Percentiles rank a stretch among this genome's conserved stretches.
Conservation (phyloP, 257 asterid genomes). For the Ligustrum vulgare region DNA sequence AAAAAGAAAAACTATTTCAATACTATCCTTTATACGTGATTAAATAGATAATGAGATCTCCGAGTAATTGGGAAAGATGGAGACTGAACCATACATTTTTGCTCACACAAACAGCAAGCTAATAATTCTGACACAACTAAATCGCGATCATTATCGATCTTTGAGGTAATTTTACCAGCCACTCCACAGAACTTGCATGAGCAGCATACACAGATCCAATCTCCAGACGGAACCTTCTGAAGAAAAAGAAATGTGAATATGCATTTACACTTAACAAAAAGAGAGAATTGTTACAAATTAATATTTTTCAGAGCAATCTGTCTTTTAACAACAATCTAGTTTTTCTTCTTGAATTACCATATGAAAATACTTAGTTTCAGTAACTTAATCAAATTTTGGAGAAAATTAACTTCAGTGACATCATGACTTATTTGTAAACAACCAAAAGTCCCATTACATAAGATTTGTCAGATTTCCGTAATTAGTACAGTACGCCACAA, state of each 20-base stretch:
- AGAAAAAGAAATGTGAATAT: constrained; percentile 17
- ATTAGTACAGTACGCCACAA: neutral
- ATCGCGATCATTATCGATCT: constrained; percentile 32
- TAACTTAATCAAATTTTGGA: neutral
- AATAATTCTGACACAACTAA: constrained; percentile 37
- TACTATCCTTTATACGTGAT: constrained; percentile 9
- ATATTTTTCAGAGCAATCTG: neutral
- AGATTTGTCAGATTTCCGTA: neutral
- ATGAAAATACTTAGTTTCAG: neutral
- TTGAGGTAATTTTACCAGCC: constrained; percentile 44
- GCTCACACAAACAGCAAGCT: constrained; percentile 73
- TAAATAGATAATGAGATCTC: neutral
- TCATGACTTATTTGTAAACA: neutral
- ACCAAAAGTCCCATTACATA: neutral
- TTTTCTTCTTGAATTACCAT: neutral
- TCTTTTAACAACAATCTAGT: neutral
- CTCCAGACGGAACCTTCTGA: constrained; percentile 78
- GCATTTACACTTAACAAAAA: constrained; percentile 3
- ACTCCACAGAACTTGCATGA: constrained; percentile 90
- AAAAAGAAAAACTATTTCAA: constrained; percentile 8
- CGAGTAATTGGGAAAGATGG: constrained; percentile 15
- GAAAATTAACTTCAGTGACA: neutral
- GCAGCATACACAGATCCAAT: constrained; percentile 86
- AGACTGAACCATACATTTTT: constrained; percentile 56
- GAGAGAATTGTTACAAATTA: constrained; percentile 1